Evolutionary conservation across 306 rosid species (phyloP).

Genomic region (Senna tora): DNA sequence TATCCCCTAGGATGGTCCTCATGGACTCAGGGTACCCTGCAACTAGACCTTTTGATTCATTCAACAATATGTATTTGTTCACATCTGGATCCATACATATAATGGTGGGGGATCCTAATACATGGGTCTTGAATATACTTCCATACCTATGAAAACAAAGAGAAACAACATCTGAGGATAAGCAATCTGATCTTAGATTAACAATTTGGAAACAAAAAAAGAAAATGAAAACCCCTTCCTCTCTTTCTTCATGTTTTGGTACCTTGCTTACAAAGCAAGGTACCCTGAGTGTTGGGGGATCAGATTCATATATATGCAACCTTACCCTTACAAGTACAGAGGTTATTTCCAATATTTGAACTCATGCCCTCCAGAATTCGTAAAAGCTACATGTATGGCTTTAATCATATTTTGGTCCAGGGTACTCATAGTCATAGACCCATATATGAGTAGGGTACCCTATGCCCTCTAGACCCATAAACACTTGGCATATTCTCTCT

Average conservation of each 20-base stretch:
- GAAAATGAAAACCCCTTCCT: background rate
- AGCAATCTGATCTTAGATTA: background rate
- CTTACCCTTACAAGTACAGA: no score
- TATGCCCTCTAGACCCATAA: background rate
- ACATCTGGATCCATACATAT: constrained; percentile 71
- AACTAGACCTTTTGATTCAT: constrained; percentile 71
- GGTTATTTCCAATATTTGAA: no score
- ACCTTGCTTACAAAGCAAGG: no score
- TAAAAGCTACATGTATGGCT: background rate
- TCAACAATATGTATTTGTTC: constrained; percentile 65
- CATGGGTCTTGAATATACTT: constrained; percentile 70
- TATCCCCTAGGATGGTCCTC: constrained; percentile 66
- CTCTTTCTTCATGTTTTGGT: constrained; percentile 6
- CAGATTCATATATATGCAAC: no score
- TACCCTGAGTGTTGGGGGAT: no score
- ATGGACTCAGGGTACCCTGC: constrained; percentile 88
- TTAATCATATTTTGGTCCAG: background rate
- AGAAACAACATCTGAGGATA: background rate
- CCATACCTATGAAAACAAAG: constrained; percentile 56
- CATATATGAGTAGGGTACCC: background rate
- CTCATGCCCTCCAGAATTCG: no score
- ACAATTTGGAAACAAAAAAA: background rate
- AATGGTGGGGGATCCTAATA: constrained; percentile 67
- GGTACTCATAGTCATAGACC: background rate
- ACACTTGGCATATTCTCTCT: no score